Evolutionary conservation across 306 rosid genomes (phyloP), one percentile per base, ranked within the genome.

Genomic region (Cucurbita pepo): DNA sequence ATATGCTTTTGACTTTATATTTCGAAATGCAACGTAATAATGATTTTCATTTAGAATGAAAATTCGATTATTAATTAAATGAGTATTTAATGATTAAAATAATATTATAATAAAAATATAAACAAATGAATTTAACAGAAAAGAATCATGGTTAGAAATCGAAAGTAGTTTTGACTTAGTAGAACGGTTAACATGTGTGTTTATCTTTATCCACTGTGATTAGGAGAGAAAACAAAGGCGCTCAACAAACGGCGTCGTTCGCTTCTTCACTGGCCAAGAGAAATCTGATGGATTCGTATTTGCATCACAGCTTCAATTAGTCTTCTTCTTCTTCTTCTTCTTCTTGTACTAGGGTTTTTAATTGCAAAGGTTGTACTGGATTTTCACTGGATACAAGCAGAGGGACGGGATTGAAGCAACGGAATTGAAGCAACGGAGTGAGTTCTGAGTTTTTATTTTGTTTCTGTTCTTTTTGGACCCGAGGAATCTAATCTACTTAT

Each of bases 211-310:
- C 11, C 10, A 61, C 19, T 34, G 47, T 36, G 19, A 15, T 25
- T 13, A 13, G 3, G 50, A n/a, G 5, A 14, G 6, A 57, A 25
- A 5, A 5, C n/a, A 56, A 12, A 11, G 8, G 16, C 0, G 5
- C 52, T 47, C 13, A 5, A 34, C 2, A 34, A 38, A 62, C 72
- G 72, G 55, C 55, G 72, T 13, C 72, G 72, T 66, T 45, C n/a
- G 34, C 34, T 30, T 30, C 50, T 15, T 62, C 69, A 40, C 4
- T 8, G 50, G 8, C 11, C n/a, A 12, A 47, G 56, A 67, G 43
- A 48, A 69, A 57, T 69, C 73, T 1, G 44, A 67, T 69, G 73
- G 73, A 69, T 69, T 69, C 57, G 11, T 7, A 45, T 43, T 66
- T 45, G 19, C 19, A 66, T 45, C 54, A 66, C 36, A 21, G 12